phyloP scores from a whole-genome alignment of 2,329 filamentous ascomycete genomes.

The Trichoderma simmonsii region DNA sequence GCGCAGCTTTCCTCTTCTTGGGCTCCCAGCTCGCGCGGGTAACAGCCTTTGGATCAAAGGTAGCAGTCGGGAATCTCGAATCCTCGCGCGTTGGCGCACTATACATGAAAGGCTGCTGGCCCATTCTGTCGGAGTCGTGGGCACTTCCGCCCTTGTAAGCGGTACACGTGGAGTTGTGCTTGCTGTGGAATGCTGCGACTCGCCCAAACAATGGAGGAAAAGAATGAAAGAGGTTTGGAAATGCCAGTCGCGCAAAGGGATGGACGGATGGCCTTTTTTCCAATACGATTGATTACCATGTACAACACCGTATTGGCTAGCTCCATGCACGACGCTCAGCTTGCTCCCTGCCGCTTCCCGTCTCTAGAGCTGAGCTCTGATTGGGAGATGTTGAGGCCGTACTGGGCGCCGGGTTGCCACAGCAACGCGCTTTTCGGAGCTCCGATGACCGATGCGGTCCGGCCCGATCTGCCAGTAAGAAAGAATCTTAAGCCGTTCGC shows the following conservation, averaged over 20 bases:
- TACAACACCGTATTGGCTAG: background rate
- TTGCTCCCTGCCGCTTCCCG: background rate
- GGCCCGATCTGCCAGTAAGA: background rate
- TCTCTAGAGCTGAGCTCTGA: background rate
- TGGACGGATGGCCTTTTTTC: background rate
- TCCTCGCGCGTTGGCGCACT: conserved; percentile 50
- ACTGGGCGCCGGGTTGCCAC: background rate
- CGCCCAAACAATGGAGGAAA: background rate
- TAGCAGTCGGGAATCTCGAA: conserved; percentile 50
- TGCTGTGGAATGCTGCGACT: background rate
- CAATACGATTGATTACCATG: background rate
- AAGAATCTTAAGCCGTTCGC: background rate
- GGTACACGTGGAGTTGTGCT: background rate
- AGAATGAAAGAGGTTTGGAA: background rate
- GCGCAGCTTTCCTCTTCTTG: conserved; percentile 59
- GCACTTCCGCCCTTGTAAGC: conserved; percentile 8
- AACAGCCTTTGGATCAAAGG: conserved; percentile 84
- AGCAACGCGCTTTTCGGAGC: conserved; percentile 10
- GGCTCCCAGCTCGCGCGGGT: conserved; percentile 74
- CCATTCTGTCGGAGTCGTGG: conserved; percentile 24
- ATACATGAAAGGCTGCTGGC: conserved; percentile 67
- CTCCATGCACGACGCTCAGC: background rate
- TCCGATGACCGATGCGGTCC: conserved; percentile 8
- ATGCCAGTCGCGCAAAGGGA: conserved; percentile 9
- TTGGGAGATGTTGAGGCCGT: conserved; percentile 1